Evolutionary conservation across 2,329 filamentous ascomycete species (phyloP), one percentile per base, ranked within the genome.

Genomic region (Beauveria varroae): DNA sequence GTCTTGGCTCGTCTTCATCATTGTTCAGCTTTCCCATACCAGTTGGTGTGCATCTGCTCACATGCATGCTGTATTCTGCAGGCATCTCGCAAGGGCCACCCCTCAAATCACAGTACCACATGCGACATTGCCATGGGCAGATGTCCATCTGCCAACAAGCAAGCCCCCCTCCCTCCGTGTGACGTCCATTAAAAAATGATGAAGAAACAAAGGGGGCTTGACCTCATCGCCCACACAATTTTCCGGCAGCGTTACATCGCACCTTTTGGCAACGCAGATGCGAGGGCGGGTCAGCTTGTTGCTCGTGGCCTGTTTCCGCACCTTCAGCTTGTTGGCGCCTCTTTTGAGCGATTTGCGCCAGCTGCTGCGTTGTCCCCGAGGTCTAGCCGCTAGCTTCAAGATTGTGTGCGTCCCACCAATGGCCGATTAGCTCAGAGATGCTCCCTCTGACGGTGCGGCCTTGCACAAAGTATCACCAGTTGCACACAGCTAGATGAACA

Each of bases 361-460:
- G 26, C 54, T 57, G 43, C 41, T 57, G n/a, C 54, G 43, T 57
- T 57, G 54, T 57, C 54, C 54, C 41, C 54, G 54, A 57, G 20
- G 54, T 57, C 54, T 57, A 43, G 26, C 54, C 54, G 54, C 54
- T 56, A 44, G 40, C 16, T 41, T 28, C 20, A 26, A 9, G 53
- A 16, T 12, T 26, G 12, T 49, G 43, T 12, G 34, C 30, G 18
- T 55, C 40, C 40, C 53, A 40, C 24, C 40, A 55, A 28, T 22
- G 41, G 43, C 54, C 43, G 54, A 57, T 57, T 57, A 57, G 43
- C 54, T 57, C 28, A 57, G 41, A 57, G 22, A 44, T 44, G 53
- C 20, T n/a, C 34, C 26, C 37, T 43, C 34, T n/a, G 26, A 14
- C 12, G 5, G 18, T 34, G 50, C 20, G 50, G 50, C 34, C 26